Base-by-base conservation (phyloP, 352 stramenopile genomes). In the Globisporangium apiculatum region DNA sequence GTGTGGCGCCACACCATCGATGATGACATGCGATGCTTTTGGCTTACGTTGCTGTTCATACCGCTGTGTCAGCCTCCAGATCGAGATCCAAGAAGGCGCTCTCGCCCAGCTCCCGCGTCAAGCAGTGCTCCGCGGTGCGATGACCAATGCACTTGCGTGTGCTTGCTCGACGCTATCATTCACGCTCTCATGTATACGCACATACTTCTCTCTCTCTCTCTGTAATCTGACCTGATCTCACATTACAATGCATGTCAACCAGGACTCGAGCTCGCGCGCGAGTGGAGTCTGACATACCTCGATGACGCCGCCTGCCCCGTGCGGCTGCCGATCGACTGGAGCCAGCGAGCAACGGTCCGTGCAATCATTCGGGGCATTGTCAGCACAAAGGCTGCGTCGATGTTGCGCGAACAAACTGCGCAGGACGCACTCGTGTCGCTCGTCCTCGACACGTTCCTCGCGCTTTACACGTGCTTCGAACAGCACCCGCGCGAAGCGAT, bases 251-350 rank as follows among this genome's bases (percentile, higher is more conserved):
- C 38, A 8, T 2, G 36, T 12, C 4, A 17, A 17, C 7, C 45
- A 89, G 79, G 74, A 9, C 63, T 84, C 5, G 71, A 75, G 9
- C 51, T 86, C 9, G 74, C 61, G 3, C 58, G 86, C 17, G 58
- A 73, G 18, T 89, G 76, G 74, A 71, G 64, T 17, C 18, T 82
- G n/a, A 61, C 64, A 11, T 83, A 82, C 50, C 56, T 88, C 3
- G 66, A 75, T 1, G 63, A 73, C 37, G 54, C 65, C 1, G 48
- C n/a, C 0, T 85, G 78, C 50, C 73, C 78, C 7, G 62, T 83
- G 10, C 71, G 72, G 3, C 46, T 79, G 8, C 45, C 60, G 5
- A 55, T 88, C 15, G 68, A 79, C 62, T 86, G 78, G 75, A 80
- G 73, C 57, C 62, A 72, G 8, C 55, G 50, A 7, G 43, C 49